Evolutionary conservation across 179 eudicot genomes (phyloP).

Genomic region (Silene noctiflora): DNA sequence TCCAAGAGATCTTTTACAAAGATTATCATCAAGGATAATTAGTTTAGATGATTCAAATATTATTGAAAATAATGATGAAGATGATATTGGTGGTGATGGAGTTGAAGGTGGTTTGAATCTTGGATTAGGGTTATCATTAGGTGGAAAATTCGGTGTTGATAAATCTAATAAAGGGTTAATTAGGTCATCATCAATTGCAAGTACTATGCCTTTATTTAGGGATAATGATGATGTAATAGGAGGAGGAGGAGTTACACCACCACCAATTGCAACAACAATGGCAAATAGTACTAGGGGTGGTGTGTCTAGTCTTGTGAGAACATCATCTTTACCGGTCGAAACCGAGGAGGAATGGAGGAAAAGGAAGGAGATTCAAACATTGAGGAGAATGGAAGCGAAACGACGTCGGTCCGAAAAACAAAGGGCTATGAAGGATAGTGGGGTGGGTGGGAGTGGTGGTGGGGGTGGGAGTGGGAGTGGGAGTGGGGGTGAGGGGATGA

Average conservation of each 20-base stretch:
- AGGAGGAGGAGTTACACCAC: neutral
- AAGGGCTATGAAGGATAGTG: slow-evolving; percentile 41
- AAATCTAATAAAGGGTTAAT: slow-evolving; percentile 45
- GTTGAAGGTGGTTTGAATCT: slow-evolving; percentile 60
- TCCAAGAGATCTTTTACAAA: slow-evolving; percentile 64
- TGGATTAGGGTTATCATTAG: slow-evolving; percentile 72
- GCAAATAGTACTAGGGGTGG: slow-evolving; percentile 2
- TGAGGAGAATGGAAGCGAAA: slow-evolving; percentile 81
- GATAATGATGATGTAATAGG: slow-evolving; percentile 38
- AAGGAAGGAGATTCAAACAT: slow-evolving; percentile 81
- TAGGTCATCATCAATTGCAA: slow-evolving; percentile 75
- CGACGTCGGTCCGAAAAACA: slow-evolving; percentile 74
- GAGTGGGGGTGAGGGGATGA: slow-evolving; percentile 25
- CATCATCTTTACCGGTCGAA: slow-evolving; percentile 70
- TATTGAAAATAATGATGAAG: slow-evolving; percentile 26
- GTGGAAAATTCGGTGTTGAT: slow-evolving; percentile 89
- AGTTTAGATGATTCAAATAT: slow-evolving; percentile 15
- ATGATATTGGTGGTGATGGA: slow-evolving; percentile 40
- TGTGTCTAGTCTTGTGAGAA: slow-evolving; percentile 40
- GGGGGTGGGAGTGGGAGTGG: slow-evolving; percentile 28
- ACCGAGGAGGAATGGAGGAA: slow-evolving; percentile 82
- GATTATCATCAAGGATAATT: slow-evolving; percentile 30
- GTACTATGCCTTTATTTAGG: slow-evolving; percentile 48
- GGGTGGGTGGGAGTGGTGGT: slow-evolving; percentile 31
- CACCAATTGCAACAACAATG: neutral